A percentile compares a stretch with the other conserved stretches of the same genome.
These are phyloP conservation scores for Populus hybrid DNA, from an alignment of 441 rosid genomes.

Conservation along the genomic window DNA sequence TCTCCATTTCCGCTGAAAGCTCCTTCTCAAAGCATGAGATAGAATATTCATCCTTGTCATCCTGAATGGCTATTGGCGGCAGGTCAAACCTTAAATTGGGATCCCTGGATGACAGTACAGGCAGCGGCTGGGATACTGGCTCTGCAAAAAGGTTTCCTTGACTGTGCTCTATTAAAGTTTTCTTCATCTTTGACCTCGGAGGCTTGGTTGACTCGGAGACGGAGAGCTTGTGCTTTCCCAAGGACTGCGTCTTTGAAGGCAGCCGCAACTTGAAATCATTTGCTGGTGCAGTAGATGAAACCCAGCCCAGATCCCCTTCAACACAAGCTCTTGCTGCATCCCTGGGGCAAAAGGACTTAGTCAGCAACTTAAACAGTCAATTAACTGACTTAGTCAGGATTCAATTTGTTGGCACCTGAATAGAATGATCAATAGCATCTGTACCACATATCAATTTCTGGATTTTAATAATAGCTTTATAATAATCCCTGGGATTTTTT, in stretches of 20 bases:
- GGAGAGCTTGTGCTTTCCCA: constrained; percentile 81
- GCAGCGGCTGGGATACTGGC: constrained; percentile 31
- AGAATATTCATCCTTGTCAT: constrained; percentile 18
- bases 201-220: constrained; percentile 55
- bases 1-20: constrained; percentile 32
- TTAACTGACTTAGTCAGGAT: not conserved
- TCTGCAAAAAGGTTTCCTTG: constrained; percentile 32
- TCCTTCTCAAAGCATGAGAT: constrained; percentile 30
- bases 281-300: constrained; percentile 53
- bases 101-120: constrained; percentile 28
- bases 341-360: constrained; percentile 33
- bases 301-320: constrained; percentile 65
- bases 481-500: not conserved
- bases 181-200: constrained; percentile 59
- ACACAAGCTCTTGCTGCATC: constrained; percentile 64
- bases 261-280: constrained; percentile 57
- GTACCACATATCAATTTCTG: not conserved
- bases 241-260: constrained; percentile 40
- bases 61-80: constrained; percentile 25
- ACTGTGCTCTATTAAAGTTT: constrained; percentile 39
- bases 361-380: constrained; percentile 8
- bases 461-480: not conserved
- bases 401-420: not conserved
- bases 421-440: not conserved
- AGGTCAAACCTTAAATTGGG: constrained; percentile 57